Evolutionary conservation across 2,329 filamentous ascomycete species (phyloP), one percentile per base, ranked within the genome.

Genomic region (Domatiomyces globalis): DNA sequence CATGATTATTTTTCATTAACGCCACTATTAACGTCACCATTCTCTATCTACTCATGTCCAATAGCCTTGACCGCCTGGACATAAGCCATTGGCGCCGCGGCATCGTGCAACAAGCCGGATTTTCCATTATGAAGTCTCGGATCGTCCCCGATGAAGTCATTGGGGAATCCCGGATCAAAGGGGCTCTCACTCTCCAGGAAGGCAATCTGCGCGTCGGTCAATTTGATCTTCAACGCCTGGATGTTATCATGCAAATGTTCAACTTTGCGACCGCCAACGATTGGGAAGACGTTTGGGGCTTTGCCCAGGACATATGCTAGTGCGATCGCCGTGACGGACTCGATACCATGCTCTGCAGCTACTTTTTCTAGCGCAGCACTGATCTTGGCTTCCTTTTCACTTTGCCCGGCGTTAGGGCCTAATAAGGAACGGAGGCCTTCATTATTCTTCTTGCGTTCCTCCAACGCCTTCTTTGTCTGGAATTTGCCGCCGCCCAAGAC

Each of bases 251-350:
- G 76, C 43, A 89, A 68, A 62, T 88, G 83, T 48, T 82, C 78
- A 8, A 85, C 65, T 59, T 80, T 87, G 9, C 83, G 74, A 0
- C 81, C 81, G 9, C 84, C 84, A 4, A 87, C 71, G 43, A 88
- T 79, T 1, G 85, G 85, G 62, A 85, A 86, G 10, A 87, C 80
- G 60, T 85, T 79, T 0, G 82, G 77, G 0, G 80, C 71, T 68
- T 87, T 87, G 57, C 79, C 75, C 73, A 85, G 76, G 12, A 87
- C 79, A 61, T 88, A 88, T 1, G 84, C 84, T 20, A 88, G 67
- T 7, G 84, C 84, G 33, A 85, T 68, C 39, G 75, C 75, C 3
- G 80, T 83, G 47, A 85, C 72, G 2, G 63, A 67, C 29, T 74
- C 69, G 1, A 73, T 69, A 1, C 75, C 74, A 58, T 81, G 76